A percentile compares a stretch with the other conserved stretches of the same genome.
phyloP scores from a whole-genome alignment of 768 basidiomycete genomes.

The Suillus fuscotomentosus region DNA sequence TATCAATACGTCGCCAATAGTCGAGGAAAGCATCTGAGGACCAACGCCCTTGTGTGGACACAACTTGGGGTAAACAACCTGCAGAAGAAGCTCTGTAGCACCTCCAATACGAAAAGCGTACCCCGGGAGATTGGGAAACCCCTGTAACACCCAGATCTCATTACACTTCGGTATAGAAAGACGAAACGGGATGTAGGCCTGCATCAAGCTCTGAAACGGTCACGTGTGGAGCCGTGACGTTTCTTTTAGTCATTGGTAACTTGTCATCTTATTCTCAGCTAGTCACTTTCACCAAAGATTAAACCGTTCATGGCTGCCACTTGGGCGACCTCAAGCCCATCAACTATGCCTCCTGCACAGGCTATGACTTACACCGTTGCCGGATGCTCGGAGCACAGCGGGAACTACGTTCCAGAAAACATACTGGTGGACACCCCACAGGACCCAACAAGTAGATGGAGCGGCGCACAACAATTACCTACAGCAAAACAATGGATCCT shows the following conservation, averaged over 20 bases:
- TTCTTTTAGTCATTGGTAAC: not conserved
- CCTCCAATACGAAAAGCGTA: too few species aligned
- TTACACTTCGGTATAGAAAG: too few species aligned
- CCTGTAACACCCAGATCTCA: too few species aligned
- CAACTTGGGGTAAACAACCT: too few species aligned
- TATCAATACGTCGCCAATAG: too few species aligned
- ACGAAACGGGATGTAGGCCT: too few species aligned
- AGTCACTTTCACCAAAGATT: not conserved
- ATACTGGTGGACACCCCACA: slow-evolving; percentile 62
- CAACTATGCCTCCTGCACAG: slow-evolving; percentile 15
- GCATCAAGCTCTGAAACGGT: too few species aligned
- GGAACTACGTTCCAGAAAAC: slow-evolving; percentile 65
- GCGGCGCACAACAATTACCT: slow-evolving; percentile 57
- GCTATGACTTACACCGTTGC: slow-evolving; percentile 51
- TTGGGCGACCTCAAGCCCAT: slow-evolving; percentile 7
- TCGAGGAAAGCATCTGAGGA: too few species aligned
- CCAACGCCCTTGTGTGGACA: too few species aligned
- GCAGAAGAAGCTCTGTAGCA: too few species aligned
- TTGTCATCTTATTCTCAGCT: not conserved
- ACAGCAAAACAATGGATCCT: slow-evolving; percentile 70
- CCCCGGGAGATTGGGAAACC: too few species aligned
- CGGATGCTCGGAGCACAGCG: slow-evolving; percentile 69
- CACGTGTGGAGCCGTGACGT: too few species aligned
- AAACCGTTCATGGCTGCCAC: not conserved
- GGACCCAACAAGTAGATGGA: slow-evolving; percentile 75